Percentiles rank a stretch among this genome's conserved stretches.
These are phyloP conservation scores for Scedosporium boydii DNA, from an alignment of 2,329 filamentous ascomycete species.

Conservation along the genomic window DNA sequence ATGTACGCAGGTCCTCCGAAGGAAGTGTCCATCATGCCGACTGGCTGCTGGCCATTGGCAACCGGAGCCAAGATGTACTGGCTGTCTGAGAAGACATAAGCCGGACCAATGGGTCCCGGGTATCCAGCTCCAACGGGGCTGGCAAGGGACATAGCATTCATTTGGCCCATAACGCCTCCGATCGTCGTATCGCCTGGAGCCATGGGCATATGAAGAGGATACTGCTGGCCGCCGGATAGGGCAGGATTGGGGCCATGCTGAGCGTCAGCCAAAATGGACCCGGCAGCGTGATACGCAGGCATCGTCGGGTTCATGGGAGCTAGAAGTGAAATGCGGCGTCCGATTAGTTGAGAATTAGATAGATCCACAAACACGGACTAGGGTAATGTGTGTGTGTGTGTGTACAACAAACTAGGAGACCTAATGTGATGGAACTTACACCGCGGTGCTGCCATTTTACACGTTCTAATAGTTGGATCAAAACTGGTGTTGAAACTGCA, in stretches of 20 bases:
- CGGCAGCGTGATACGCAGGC: slow-evolving; percentile 1
- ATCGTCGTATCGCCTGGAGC: not conserved
- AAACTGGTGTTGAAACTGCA: not conserved
- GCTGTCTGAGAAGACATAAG: slow-evolving; percentile 22
- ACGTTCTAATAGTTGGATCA: not conserved
- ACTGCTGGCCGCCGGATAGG: not conserved
- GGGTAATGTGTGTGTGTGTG: not conserved
- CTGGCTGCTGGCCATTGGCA: slow-evolving; percentile 19
- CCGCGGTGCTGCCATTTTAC: slow-evolving; percentile 2
- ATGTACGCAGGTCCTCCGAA: slow-evolving; percentile 19
- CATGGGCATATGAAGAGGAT: not conserved
- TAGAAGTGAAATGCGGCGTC: not conserved
- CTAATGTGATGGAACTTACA: slow-evolving; percentile 3
- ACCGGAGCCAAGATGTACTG: slow-evolving; percentile 28
- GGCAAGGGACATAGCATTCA: slow-evolving; percentile 24
- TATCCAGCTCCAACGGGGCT: slow-evolving; percentile 5
- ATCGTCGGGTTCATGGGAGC: slow-evolving; percentile 3
- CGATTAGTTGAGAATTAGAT: not conserved
- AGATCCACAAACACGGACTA: not conserved
- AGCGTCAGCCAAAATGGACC: not conserved
- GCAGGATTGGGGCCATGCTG: not conserved
- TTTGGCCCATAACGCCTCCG: slow-evolving; percentile 8
- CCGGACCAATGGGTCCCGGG: slow-evolving; percentile 6
- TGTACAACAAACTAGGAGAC: not conserved
- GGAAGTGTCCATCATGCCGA: slow-evolving; percentile 18